Evolutionary conservation across 139 green algal genomes (phyloP).

Genomic region (Picochlorum sp.): DNA sequence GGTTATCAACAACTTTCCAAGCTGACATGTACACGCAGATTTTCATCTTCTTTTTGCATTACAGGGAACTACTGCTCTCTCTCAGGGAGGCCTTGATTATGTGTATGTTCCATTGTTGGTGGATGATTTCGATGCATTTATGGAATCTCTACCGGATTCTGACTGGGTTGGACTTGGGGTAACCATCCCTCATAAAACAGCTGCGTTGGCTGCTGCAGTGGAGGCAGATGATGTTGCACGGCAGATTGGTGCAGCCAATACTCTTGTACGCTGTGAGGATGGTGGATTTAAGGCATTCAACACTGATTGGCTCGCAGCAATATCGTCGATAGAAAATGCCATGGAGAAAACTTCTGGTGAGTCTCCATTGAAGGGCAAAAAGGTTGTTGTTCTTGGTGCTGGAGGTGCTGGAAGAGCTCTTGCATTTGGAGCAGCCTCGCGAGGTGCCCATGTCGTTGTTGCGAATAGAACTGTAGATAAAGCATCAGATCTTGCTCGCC

Average conservation of each 20-base stretch:
- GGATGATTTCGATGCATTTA: constrained; percentile 73
- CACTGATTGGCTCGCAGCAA: constrained; percentile 88
- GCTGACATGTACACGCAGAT: too few species aligned
- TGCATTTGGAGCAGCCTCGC: constrained; percentile 76
- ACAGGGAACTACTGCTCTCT: too few species aligned
- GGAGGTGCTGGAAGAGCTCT: constrained; percentile 84
- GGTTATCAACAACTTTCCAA: too few species aligned
- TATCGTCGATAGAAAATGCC: constrained; percentile 76
- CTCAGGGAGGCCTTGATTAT: constrained; percentile 53
- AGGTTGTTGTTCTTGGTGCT: constrained; percentile 85
- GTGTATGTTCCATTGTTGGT: constrained; percentile 95
- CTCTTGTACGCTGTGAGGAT: constrained; percentile 68
- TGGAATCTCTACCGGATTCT: background rate
- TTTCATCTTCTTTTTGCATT: background rate
- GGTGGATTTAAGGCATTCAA: constrained; percentile 80
- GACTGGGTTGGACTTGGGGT: constrained; percentile 75
- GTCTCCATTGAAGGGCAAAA: constrained; percentile 54
- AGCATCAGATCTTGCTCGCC: constrained; percentile 57
- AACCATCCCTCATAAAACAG: constrained; percentile 95
- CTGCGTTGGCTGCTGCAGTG: constrained; percentile 58
- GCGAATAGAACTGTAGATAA: constrained; percentile 60
- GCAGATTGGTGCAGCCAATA: constrained; percentile 92
- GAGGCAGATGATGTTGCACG: constrained; percentile 65
- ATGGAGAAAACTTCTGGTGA: constrained; percentile 17
- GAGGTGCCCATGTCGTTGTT: constrained; percentile 58